Evolutionary conservation across 805 yeast species (phyloP).

Genomic region (Hanseniaspora guilliermondii): DNA sequence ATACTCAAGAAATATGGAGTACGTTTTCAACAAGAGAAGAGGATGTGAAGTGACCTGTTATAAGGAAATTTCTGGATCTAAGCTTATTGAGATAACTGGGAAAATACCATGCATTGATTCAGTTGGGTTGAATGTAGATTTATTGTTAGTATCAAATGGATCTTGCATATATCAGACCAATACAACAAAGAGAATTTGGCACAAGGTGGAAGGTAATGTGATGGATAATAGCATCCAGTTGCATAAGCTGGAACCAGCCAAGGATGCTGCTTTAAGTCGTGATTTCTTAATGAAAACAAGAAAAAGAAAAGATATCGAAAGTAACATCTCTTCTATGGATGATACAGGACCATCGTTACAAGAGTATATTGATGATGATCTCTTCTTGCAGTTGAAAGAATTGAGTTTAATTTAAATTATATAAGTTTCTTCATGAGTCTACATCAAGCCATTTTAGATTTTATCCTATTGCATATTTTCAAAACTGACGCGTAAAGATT

Average conservation of each 20-base stretch:
- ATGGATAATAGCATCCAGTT: slow-evolving; percentile 51
- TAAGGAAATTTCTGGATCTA: slow-evolving; percentile 59
- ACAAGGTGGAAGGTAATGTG: slow-evolving; percentile 82
- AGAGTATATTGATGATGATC: slow-evolving; percentile 52
- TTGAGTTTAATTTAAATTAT: background rate
- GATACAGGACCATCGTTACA: slow-evolving; percentile 35
- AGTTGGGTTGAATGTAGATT: slow-evolving; percentile 76
- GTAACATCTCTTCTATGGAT: slow-evolving; percentile 28
- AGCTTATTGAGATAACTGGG: slow-evolving; percentile 48
- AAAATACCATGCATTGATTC: slow-evolving; percentile 81
- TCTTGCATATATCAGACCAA: slow-evolving; percentile 56
- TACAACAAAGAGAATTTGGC: slow-evolving; percentile 52
- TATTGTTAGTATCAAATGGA: slow-evolving; percentile 66
- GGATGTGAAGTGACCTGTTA: slow-evolving; percentile 43
- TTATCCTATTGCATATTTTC: no score
- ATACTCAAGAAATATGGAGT: slow-evolving; percentile 38
- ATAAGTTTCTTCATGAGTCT: background rate
- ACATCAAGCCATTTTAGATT: background rate
- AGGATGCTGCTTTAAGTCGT: slow-evolving; percentile 56
- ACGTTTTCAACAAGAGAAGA: slow-evolving; percentile 49
- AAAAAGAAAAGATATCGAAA: slow-evolving; percentile 73
- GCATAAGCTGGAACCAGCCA: slow-evolving; percentile 67
- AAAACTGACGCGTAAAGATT: no score
- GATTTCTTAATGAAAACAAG: slow-evolving; percentile 86
- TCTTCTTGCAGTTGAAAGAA: slow-evolving; percentile 36